A percentile compares a stretch with the other conserved stretches of the same genome.
Evolutionary conservation across 164 flowering plant genomes (phyloP).

Genomic region (Magnolia officinalis): DNA sequence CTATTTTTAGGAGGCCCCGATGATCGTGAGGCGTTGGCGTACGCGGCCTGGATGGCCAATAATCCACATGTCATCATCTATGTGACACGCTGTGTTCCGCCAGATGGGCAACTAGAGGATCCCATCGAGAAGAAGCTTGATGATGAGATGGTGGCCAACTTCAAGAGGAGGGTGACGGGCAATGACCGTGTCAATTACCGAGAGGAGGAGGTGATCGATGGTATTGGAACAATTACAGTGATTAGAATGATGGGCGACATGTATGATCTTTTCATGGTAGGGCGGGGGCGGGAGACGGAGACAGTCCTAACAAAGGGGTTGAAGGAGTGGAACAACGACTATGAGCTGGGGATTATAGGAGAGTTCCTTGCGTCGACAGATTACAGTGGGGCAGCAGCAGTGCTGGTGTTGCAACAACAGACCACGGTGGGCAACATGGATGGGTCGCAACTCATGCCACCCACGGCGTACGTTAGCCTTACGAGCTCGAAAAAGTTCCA

Average conservation of each 20-base stretch:
- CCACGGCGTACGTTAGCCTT: too few species aligned
- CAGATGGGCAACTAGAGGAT: too few species aligned
- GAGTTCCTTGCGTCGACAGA: conserved; percentile 31
- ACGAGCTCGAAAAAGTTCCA: too few species aligned
- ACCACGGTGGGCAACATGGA: not conserved
- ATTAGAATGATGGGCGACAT: conserved; percentile 17
- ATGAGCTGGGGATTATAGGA: conserved; percentile 37
- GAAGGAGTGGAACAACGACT: conserved; percentile 21
- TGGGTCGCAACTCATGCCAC: too few species aligned
- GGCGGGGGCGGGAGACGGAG: conserved; percentile 20
- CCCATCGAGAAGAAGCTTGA: conserved; percentile 14
- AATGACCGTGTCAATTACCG: conserved; percentile 12
- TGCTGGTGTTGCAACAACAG: conserved; percentile 40
- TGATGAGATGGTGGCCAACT: conserved; percentile 16
- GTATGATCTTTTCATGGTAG: conserved; percentile 34
- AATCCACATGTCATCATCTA: conserved; percentile 2
- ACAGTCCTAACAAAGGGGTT: conserved; percentile 18
- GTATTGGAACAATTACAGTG: conserved; percentile 13
- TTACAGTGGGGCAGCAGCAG: conserved; percentile 14
- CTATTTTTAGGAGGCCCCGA: conserved; percentile 21
- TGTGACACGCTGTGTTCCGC: too few species aligned
- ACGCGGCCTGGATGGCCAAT: conserved; percentile 30
- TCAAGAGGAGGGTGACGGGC: conserved; percentile 6
- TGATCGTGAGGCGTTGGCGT: conserved; percentile 54
- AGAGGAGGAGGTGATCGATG: conserved; percentile 31